These are phyloP conservation scores for Toxicodendron radicans DNA, from an alignment of 345 rosid genomes.

Conservation along the genomic window DNA sequence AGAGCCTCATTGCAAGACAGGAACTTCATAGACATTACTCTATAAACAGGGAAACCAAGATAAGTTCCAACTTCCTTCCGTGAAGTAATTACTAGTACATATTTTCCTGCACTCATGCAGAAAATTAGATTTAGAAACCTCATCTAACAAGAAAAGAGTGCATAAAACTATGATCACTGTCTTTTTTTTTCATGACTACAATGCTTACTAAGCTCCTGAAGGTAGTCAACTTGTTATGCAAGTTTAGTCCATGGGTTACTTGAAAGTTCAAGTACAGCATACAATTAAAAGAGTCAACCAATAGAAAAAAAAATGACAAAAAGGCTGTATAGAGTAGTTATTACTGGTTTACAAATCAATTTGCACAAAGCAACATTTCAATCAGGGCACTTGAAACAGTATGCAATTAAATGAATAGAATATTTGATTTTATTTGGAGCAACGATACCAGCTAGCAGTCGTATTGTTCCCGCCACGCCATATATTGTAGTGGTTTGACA, in stretches of 20 bases:
- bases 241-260: background rate
- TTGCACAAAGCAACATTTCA: background rate
- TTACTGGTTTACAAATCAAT: background rate
- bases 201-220: background rate
- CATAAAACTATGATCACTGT: background rate
- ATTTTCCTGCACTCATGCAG: conserved; percentile 51
- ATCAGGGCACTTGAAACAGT: background rate
- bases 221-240: background rate
- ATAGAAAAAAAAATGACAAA: background rate
- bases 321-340: background rate
- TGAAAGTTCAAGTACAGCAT: background rate
- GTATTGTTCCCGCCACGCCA: conserved; percentile 88
- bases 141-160: no score
- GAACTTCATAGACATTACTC: conserved; percentile 70
- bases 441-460: conserved; percentile 73
- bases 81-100: conserved; percentile 74
- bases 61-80: conserved; percentile 66
- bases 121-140: conserved; percentile 11
- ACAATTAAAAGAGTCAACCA: background rate
- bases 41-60: conserved; percentile 75
- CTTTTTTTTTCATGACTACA: background rate
- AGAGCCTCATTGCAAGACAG: conserved; percentile 71
- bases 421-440: conserved; percentile 1
- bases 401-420: conserved; percentile 2
- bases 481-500: conserved; percentile 54